Evolutionary conservation across 2,329 filamentous ascomycete species (phyloP).

Genomic region (Ophiosphaerella korrae): DNA sequence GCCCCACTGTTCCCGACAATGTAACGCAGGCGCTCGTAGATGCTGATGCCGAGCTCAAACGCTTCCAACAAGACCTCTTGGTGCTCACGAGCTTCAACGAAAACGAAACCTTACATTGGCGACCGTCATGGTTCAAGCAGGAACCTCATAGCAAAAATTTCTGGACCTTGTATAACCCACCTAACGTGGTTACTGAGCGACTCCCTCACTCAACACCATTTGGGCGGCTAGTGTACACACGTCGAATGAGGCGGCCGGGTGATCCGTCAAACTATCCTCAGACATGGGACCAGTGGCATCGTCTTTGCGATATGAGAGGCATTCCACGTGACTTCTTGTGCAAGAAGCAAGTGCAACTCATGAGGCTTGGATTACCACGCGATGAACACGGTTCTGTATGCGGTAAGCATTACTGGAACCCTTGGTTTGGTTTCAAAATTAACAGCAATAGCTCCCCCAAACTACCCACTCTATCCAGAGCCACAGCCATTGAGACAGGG

Average conservation of each 20-base stretch:
- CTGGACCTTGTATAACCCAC: slow-evolving; percentile 40
- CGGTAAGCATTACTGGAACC: slow-evolving; percentile 8
- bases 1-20: neutral
- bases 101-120: slow-evolving; percentile 35
- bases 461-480: slow-evolving; percentile 32
- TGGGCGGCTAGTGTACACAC: slow-evolving; percentile 20
- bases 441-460: slow-evolving; percentile 16
- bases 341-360: slow-evolving; percentile 22
- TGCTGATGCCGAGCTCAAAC: slow-evolving; percentile 15
- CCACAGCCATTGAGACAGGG: slow-evolving; percentile 16
- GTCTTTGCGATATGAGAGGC: slow-evolving; percentile 27
- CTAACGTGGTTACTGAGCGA: slow-evolving; percentile 33
- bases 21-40: slow-evolving; percentile 23
- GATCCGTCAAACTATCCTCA: slow-evolving; percentile 30
- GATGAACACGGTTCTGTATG: slow-evolving; percentile 5
- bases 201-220: slow-evolving; percentile 5
- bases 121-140: slow-evolving; percentile 33
- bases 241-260: slow-evolving; percentile 20
- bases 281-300: slow-evolving; percentile 27
- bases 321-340: slow-evolving; percentile 31
- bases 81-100: slow-evolving; percentile 33
- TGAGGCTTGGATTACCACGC: slow-evolving; percentile 21
- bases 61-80: slow-evolving; percentile 34
- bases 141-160: neutral
- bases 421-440: neutral